Evolutionary conservation across 2,329 filamentous ascomycete species (phyloP).

Genomic region (Ophiostoma triangulosporum): DNA sequence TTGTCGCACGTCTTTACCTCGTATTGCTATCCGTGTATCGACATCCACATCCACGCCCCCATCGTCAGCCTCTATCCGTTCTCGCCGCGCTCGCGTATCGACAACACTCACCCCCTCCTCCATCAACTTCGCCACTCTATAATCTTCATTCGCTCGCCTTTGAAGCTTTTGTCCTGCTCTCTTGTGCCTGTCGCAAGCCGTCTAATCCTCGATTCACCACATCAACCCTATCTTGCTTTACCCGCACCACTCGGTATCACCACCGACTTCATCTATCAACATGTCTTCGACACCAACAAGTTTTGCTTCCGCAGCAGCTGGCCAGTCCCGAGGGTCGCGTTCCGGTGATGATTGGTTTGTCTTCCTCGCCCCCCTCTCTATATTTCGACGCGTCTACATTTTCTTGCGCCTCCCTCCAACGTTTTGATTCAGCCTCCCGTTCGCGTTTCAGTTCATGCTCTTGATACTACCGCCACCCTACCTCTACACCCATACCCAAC

Average conservation of each 20-base stretch:
- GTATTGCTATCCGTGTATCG: background rate
- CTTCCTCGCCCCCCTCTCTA: background rate
- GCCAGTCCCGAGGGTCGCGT: slow-evolving; percentile 52
- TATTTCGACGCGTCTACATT: background rate
- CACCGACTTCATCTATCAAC: background rate
- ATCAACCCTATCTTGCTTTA: background rate
- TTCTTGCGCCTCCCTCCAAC: background rate
- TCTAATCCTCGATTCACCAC: background rate
- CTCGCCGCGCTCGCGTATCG: background rate
- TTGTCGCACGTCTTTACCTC: background rate
- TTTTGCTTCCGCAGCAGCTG: slow-evolving; percentile 72
- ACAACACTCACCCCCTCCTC: background rate
- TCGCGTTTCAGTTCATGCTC: no score
- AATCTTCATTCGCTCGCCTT: background rate
- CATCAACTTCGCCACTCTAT: background rate
- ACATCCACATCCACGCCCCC: background rate
- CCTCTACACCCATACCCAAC: background rate
- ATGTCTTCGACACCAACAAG: slow-evolving; percentile 49
- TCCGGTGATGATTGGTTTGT: slow-evolving; percentile 25
- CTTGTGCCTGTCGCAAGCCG: background rate
- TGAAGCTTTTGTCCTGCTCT: background rate
- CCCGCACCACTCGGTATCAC: background rate
- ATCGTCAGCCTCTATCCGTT: background rate
- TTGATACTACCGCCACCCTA: background rate
- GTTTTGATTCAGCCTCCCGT: background rate